Evolutionary conservation across 495 filamentous ascomycete species (phyloP).

Genomic region (Apiosordaria backusii): DNA sequence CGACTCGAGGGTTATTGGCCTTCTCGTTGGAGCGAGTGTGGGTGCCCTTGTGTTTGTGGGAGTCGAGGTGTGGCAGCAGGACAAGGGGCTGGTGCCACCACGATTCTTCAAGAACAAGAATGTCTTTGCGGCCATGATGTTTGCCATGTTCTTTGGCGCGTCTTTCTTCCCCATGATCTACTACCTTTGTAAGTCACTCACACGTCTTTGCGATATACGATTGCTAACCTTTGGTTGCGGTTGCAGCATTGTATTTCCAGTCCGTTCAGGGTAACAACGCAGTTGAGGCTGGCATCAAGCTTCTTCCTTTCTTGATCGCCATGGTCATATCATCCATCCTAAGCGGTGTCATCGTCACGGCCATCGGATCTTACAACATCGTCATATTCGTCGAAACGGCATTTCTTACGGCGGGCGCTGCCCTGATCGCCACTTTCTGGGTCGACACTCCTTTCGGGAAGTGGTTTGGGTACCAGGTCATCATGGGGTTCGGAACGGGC

Average conservation of each 20-base stretch:
- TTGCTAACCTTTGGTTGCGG: background rate
- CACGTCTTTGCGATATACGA: background rate
- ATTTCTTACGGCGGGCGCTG: background rate
- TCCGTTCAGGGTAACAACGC: background rate
- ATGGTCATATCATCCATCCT: background rate
- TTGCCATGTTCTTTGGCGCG: constrained; percentile 2
- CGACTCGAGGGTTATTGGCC: background rate
- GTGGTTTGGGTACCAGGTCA: background rate
- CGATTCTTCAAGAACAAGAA: background rate
- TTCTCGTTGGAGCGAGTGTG: background rate
- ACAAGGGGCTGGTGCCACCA: background rate
- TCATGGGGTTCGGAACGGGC: background rate
- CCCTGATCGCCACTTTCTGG: background rate
- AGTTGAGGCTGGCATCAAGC: background rate
- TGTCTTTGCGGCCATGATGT: background rate
- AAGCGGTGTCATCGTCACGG: background rate
- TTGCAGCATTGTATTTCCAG: background rate
- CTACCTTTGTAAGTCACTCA: background rate
- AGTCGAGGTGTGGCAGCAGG: background rate
- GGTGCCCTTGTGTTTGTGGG: background rate
- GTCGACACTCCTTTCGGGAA: background rate
- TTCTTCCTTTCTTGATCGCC: background rate
- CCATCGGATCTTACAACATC: background rate
- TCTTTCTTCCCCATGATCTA: background rate
- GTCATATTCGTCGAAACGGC: background rate